Evolutionary conservation across 139 green algal species (phyloP), one percentile per base, ranked within the genome.

Genomic region (Volvox africanus): DNA sequence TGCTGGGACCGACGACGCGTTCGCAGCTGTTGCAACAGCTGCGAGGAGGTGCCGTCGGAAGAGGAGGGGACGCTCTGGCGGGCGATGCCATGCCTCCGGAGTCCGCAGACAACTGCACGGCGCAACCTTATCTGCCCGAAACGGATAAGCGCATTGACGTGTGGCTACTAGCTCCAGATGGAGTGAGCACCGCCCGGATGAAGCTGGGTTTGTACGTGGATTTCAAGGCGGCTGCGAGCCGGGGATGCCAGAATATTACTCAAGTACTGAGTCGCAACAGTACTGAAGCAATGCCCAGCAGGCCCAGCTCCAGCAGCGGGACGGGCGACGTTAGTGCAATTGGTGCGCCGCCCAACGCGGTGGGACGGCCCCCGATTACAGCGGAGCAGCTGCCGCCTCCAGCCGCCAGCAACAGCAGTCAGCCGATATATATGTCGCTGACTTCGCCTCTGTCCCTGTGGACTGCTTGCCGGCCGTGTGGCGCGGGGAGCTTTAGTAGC

Each of bases 121-220:
- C 44, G 44, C 44, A 55, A 9, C 44, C 44, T 55, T 55, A 55
- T 55, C 65, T 73, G 9, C 65, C 65, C 65, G 2, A 73, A 28
- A 61, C 86, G 19, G 73, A 83, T 30, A n/a, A 65, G 71, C 73
- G 33, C 14, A 14, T 85, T 18, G 9, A 1, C 1, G 22, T 85
- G 32, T 18, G 36, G 14, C 75, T 90, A 61, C 20, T 90, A 20
- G 73, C 86, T 0, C 75, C 73, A 0, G 86, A 90, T 76, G 86
- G 86, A 20, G 3, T 85, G 73, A 90, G 14, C 86, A 79, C 55
- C 21, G 30, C 50, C 18, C 1, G 35, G n/a, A 6, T 75, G 18
- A 0, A 61, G n/a, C 44, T 90, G 28, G 18, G 30, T 5, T 32
- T 90, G 44, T 90, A 76, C 44, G 28, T 83, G 16, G 84, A 89